Evolutionary conservation across 2,329 filamentous ascomycete genomes (phyloP).

Genomic region (Dichotomopilus funicola): DNA sequence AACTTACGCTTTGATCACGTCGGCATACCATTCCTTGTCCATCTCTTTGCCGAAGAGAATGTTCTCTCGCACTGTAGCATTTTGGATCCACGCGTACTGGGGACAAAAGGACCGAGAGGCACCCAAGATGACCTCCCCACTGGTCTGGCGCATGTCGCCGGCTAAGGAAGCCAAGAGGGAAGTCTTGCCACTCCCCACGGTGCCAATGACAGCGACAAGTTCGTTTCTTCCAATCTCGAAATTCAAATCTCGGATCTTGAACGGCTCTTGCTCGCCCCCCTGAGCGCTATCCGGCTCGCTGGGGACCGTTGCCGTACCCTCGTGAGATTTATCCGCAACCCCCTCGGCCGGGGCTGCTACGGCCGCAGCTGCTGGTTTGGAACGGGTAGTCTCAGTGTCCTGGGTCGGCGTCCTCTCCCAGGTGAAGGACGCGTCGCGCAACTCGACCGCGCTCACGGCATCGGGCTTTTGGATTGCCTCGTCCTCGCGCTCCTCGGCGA

Average conservation of each 20-base stretch:
- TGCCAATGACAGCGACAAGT: conserved; percentile 76
- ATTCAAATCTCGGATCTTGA: conserved; percentile 63
- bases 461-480: conserved; percentile 52
- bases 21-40: conserved; percentile 70
- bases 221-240: conserved; percentile 67
- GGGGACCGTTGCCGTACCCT: conserved; percentile 34
- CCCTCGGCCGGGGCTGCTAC: conserved; percentile 31
- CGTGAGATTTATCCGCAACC: conserved; percentile 10
- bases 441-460: conserved; percentile 61
- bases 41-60: conserved; percentile 81
- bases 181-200: conserved; percentile 85
- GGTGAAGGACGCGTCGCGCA: conserved; percentile 71
- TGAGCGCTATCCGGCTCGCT: conserved; percentile 50
- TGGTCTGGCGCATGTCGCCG: conserved; percentile 85
- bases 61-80: conserved; percentile 78
- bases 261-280: conserved; percentile 57
- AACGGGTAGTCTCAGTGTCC: conserved; percentile 40
- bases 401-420: conserved; percentile 68
- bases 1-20: conserved; percentile 69
- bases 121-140: conserved; percentile 66
- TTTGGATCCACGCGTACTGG: conserved; percentile 98
- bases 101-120: conserved; percentile 85
- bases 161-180: conserved; percentile 83
- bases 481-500: conserved; percentile 78
- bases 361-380: conserved; percentile 23